Evolutionary conservation across 306 rosid species (phyloP), one percentile per base, ranked within the genome.

Genomic region (Quercus engelmannii): DNA sequence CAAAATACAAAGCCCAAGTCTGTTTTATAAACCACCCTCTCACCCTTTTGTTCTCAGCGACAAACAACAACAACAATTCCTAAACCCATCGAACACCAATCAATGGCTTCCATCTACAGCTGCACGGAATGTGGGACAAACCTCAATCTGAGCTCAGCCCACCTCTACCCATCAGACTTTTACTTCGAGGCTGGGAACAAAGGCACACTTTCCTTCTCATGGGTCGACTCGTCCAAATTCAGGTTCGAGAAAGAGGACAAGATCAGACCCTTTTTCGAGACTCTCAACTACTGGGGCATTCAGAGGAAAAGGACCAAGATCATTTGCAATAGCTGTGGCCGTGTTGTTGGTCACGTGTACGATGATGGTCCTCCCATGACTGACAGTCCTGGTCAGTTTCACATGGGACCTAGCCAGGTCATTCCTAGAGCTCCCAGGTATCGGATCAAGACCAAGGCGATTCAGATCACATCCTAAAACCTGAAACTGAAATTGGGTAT

Each of bases 111-210:
- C 57, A 80, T 76, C 85, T 95, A 95, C 65, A 80, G 85, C 64
- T 95, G 98, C 67, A 51, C 12, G 30, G 89, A 88, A 26, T 95
- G 98, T 81, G 91, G 88, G n/a, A 41, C 88, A 1, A 79, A 92
- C 49, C 96, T 95, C 57, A 87, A 88, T 61, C 92, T 95, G 1
- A 84, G 76, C 81, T 21, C 94, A 7, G 28, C 30, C 35, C 67
- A 89, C 15, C 83, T 87, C 13, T 92, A 74, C 68, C 97, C 97
- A 4, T 81, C 91, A 18, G 93, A 89, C 15, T 81, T 86, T 87
- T 92, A 82, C 89, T 92, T 95, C 82, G 99, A 95, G 82, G 92
- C 98, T 18, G 99, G 96, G 1, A 92, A 92, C 94, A 95, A 92
- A 65, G 87, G 84, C 52, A 81, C 97, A 17, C 57, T 89, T 23